Percentiles rank a stretch among this genome's conserved stretches.
phyloP scores from a whole-genome alignment of 805 yeast genomes.

The Kodamaea fukazawae region DNA sequence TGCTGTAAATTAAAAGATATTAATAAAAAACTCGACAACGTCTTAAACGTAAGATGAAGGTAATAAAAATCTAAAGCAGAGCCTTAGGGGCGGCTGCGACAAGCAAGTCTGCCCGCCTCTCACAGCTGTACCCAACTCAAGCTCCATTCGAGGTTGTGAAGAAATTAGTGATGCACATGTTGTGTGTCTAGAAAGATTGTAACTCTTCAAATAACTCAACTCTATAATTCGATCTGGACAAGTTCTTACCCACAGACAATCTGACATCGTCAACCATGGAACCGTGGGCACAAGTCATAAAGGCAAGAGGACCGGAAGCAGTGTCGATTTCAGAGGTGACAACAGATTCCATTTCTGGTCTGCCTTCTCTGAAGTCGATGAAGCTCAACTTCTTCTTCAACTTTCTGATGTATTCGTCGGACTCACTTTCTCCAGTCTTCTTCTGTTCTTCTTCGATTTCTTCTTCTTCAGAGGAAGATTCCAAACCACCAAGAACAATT shows the following conservation, averaged over 20 bases:
- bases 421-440: slow-evolving; percentile 10
- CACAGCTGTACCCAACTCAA: too few relatives aligned
- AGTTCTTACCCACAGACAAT: slow-evolving; percentile 24
- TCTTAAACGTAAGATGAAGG: too few relatives aligned
- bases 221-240: slow-evolving; percentile 24
- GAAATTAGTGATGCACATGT: too few relatives aligned
- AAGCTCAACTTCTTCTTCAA: slow-evolving; percentile 27
- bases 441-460: slow-evolving; percentile 14
- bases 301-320: slow-evolving; percentile 40
- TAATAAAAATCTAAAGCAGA: too few relatives aligned
- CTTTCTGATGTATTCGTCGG: slow-evolving; percentile 11
- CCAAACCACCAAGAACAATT: slow-evolving; percentile 10
- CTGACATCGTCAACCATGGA: slow-evolving; percentile 38
- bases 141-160: too few relatives aligned
- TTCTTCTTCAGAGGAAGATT: slow-evolving; percentile 10
- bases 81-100: too few relatives aligned
- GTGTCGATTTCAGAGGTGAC: slow-evolving; percentile 36
- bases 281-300: slow-evolving; percentile 51
- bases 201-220: slow-evolving; percentile 38
- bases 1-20: too few relatives aligned
- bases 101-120: too few relatives aligned
- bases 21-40: too few relatives aligned
- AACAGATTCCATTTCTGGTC: slow-evolving; percentile 38
- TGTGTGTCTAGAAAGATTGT: slow-evolving; percentile 29
- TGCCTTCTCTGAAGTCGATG: slow-evolving; percentile 44